Evolutionary conservation across 2,329 filamentous ascomycete genomes (phyloP).

Genomic region (Xylariaceae sp.): DNA sequence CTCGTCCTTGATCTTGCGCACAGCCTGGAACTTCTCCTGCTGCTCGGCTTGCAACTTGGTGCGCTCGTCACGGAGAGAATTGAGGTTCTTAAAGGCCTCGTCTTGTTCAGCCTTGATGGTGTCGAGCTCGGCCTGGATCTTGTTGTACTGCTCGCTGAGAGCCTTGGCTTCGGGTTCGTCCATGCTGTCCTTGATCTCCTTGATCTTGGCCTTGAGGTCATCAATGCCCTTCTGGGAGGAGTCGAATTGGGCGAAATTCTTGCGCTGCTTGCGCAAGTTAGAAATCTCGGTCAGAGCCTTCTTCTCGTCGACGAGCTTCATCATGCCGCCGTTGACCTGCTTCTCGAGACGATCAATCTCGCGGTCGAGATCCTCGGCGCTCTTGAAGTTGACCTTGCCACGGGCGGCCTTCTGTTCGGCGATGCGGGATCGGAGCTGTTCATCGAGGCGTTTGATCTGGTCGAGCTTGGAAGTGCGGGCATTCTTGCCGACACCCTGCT

Average conservation of each 20-base stretch:
- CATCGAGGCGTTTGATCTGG: conserved; percentile 88
- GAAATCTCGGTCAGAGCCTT: conserved; percentile 84
- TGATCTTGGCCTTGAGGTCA: conserved; percentile 79
- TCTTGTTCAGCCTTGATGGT: conserved; percentile 89
- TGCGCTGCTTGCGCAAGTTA: conserved; percentile 79
- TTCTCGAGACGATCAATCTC: conserved; percentile 78
- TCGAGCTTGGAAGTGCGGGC: conserved; percentile 75
- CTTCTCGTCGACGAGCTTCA: conserved; percentile 97
- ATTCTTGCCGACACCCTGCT: conserved; percentile 85
- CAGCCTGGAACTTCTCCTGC: conserved; percentile 76
- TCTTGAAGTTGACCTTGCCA: conserved; percentile 80
- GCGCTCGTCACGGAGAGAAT: conserved; percentile 78
- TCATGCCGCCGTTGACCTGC: conserved; percentile 80
- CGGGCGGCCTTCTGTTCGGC: conserved; percentile 83
- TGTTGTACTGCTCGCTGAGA: conserved; percentile 78
- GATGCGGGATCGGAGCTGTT: conserved; percentile 80
- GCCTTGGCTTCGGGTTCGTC: conserved; percentile 91
- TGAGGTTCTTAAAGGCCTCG: conserved; percentile 82
- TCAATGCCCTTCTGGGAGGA: conserved; percentile 85
- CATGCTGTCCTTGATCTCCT: conserved; percentile 80
- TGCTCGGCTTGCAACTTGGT: conserved; percentile 80
- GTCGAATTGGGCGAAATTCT: conserved; percentile 84
- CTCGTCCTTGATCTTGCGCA: conserved; percentile 85
- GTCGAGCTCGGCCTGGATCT: conserved; percentile 84
- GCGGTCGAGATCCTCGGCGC: conserved; percentile 77